Evolutionary conservation across 331 rosid species (phyloP), one percentile per base, ranked within the genome.

Genomic region (Rhamnella rubrinervis): DNA sequence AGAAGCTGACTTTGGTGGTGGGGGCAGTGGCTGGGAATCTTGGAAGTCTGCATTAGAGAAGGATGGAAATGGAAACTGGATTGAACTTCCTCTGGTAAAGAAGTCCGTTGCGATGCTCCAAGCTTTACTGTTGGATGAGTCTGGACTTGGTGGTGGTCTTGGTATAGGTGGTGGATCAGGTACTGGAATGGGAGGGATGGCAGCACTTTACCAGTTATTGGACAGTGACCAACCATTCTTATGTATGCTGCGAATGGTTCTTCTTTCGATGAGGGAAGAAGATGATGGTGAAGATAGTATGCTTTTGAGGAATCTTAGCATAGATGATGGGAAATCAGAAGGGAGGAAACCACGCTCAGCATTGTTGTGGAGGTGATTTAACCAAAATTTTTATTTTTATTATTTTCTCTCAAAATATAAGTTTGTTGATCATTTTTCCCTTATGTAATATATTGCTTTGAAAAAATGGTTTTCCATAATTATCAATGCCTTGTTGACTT

Each of bases 161-260:
- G 97, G 99, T 69, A 95, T 95, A 58, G 99, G 99, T 55, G 91
- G 96, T 77, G 99, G 99, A 64, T 95, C 99, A 41, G 99, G 99
- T 73, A 95, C 99, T 41, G 99, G 99, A 76, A 95, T 95, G 99
- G 99, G 99, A 75, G 99, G 96, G 18, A 89, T 95, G 99, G 57
- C 96, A 66, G 89, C 93, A 46, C 88, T 95, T 56, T 95, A 86
- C 88, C 96, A 95, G 80, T 80, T 95, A 71, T 83, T 95, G 84
- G 99, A 95, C 81, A 95, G 99, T 82, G 99, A 95, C 72, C 99
- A 95, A 63, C 99, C 99, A 71, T 95, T 95, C 85, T 76, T 95
- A 73, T 91, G 99, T 82, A 95, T 95, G 96, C 97, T 95, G 66
- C 84, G 99, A 75, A 95, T 95, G 97, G 88, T 92, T 72, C 99